Evolutionary conservation across 2,329 filamentous ascomycete genomes (phyloP), one percentile per base, ranked within the genome.

Genomic region (Ustilaginoidea virens): DNA sequence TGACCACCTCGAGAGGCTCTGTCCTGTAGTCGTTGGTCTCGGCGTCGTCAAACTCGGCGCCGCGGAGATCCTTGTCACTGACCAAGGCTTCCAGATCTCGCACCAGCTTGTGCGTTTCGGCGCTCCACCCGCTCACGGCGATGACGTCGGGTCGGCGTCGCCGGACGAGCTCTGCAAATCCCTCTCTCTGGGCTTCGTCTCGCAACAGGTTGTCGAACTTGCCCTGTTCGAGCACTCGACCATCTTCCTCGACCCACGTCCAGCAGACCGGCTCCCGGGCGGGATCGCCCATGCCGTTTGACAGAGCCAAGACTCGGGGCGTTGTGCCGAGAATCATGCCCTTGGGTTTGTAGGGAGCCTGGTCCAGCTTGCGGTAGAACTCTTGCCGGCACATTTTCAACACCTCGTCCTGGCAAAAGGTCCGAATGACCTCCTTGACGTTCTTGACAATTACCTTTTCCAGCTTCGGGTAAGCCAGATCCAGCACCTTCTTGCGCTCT

Each of bases 321-420:
- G 78, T 69, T 1, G 86, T 93, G 16, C 90, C 90, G 22, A 92
- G 63, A 13, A 85, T 69, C 70, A 94, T 83, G 7, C 85, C 86
- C 53, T 87, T 86, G 5, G 90, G 86, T 53, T 94, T 93, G 57
- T 86, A 92, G 0, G 90, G 90, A 7, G 90, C 86, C 54, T 98
- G 90, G 45, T 98, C 90, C 15, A 98, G 71, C 48, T 85, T 80
- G 52, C 80, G 77, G 24, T 77, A 80, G 52, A 90, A 96, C 36
- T 85, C 80, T 40, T 92, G 83, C 29, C 90, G 79, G 44, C 86
- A 92, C 31, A 75, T 69, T 44, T 78, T 81, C n/a, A 86, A 74
- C 28, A 98, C 74, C 44, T 85, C 77, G 43, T 92, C 86, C 52
- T 98, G 87, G 46, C 90, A 98, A 41, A 87, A 85, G 7, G 85